These are phyloP conservation scores for Blastobotrys muscicola DNA, from an alignment of 805 yeast species.

Conservation along the genomic window DNA sequence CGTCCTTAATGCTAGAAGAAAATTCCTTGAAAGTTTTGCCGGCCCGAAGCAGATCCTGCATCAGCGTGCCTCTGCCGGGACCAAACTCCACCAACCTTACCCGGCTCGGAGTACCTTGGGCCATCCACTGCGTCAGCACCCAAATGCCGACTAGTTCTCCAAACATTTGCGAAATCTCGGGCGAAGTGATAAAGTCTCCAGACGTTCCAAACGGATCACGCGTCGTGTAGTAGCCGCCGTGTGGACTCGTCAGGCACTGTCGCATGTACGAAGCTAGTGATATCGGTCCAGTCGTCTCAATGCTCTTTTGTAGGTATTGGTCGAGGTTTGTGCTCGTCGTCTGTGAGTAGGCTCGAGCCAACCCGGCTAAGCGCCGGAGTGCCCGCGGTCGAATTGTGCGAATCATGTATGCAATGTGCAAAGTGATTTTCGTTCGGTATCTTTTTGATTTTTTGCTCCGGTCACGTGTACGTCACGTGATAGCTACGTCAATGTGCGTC, in stretches of 20 bases:
- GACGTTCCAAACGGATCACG: slow-evolving; percentile 56
- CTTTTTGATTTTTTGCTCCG: too few species aligned
- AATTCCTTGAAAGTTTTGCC: slow-evolving; percentile 24
- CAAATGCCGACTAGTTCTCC: slow-evolving; percentile 81
- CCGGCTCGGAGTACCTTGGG: slow-evolving; percentile 42
- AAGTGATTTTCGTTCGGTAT: too few species aligned
- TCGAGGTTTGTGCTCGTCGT: slow-evolving; percentile 18
- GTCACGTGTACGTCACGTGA: too few species aligned
- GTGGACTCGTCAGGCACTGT: slow-evolving; percentile 71
- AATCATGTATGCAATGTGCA: too few species aligned
- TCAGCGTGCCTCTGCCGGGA: slow-evolving; percentile 76
- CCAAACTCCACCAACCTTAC: slow-evolving; percentile 67
- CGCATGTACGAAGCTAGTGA: slow-evolving; percentile 67
- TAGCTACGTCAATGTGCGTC: too few species aligned
- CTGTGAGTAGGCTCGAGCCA: too few species aligned
- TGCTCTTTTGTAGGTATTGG: slow-evolving; percentile 25
- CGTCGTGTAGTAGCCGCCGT: slow-evolving; percentile 70
- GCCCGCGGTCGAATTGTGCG: too few species aligned
- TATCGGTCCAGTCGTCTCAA: slow-evolving; percentile 64
- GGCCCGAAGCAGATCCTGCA: slow-evolving; percentile 49
- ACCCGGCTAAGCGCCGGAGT: too few species aligned
- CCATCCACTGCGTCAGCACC: slow-evolving; percentile 43
- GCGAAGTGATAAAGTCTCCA: slow-evolving; percentile 80
- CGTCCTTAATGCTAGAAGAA: slow-evolving; percentile 25
- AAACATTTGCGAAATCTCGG: slow-evolving; percentile 79